A percentile compares a stretch with the other conserved stretches of the same genome.
phyloP scores from a whole-genome alignment of 2,329 filamentous ascomycete species.

The Pyrenophora tritici-repentis region DNA sequence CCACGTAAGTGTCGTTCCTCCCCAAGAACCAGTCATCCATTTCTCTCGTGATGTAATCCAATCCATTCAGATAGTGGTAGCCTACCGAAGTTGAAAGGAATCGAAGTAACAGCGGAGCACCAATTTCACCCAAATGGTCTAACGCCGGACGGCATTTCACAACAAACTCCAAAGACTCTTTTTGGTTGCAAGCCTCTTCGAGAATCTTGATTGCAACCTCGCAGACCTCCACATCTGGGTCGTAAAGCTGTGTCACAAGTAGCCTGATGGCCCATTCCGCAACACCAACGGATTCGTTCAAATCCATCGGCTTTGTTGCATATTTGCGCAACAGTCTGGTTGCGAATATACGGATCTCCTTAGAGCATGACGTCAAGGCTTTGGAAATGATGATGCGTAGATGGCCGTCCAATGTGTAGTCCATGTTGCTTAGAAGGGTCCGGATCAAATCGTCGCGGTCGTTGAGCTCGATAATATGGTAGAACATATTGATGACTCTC shows the following conservation, averaged over 20 bases:
- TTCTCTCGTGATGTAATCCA: conserved; percentile 98
- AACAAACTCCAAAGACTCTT: conserved; percentile 89
- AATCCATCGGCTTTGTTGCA: conserved; percentile 64
- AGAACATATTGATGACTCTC: conserved; percentile 99
- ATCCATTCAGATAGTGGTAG: conserved; percentile 93
- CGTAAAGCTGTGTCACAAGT: conserved; percentile 97
- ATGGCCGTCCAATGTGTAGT: conserved; percentile 84
- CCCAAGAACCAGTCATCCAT: conserved; percentile 99
- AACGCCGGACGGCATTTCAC: conserved; percentile 93
- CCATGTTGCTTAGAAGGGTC: conserved; percentile 84
- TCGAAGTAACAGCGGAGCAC: conserved; percentile 85
- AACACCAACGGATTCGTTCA: conserved; percentile 57
- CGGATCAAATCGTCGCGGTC: conserved; percentile 91
- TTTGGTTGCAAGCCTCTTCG: conserved; percentile 95
- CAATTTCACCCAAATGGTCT: conserved; percentile 95
- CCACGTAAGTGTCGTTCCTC: conserved; percentile 94
- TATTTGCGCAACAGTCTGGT: conserved; percentile 88
- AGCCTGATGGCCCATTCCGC: conserved; percentile 96
- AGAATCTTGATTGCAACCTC: conserved; percentile 95
- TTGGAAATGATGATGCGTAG: conserved; percentile 92
- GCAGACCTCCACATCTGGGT: conserved; percentile 95
- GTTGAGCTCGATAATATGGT: conserved; percentile 91
- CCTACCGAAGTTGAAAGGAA: conserved; percentile 96
- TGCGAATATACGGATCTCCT: conserved; percentile 86
- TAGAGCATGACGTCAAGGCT: conserved; percentile 86